Base-by-base conservation (phyloP, 1,284 basidiomycete species). In the Pterulicium gracile region DNA sequence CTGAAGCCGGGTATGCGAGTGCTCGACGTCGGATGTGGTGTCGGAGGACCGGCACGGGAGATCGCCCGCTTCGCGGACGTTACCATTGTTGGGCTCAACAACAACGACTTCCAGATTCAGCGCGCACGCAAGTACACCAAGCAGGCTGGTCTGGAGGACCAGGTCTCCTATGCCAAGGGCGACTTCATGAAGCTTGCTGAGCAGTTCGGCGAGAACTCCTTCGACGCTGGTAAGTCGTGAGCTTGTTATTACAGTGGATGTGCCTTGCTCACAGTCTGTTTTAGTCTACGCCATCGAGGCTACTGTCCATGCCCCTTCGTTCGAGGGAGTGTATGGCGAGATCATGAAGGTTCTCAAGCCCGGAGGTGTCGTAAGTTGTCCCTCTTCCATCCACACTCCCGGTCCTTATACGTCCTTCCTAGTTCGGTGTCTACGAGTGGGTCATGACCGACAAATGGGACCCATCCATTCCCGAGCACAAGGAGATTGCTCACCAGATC, bases 371-470 rank as follows among this genome's bases (percentile, higher is more conserved):
- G 90, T 93, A 61, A 62, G 88, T 82, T 23, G 41, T 18, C 23
- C 22, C 14, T 15, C 47, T 34, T 24, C 24, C 47, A n/a, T n/a
- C n/a, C n/a, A n/a, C n/a, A n/a, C n/a, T n/a, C n/a, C n/a, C n/a
- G n/a, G n/a, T 10, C 46, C 50, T 48, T 18, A 53, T 45, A 2
- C n/a, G 27, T 3, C 2, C 18, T 45, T 41, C 7, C 3, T 34
- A 92, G 87, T 97, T 97, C 63, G 94, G 93, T 61, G 85, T 97
- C 40, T 98, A 98, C 68, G 95, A 98, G 63, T 98, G 95, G 95
- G 88, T 84, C 67, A 97, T 98, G 94, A 98, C 95, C 42, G 94
- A 98, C 63, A 64, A 65, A 7, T 98, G 91, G 88, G 89, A 98
- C 63, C 74, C 88, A 1, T 80, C 81, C 12, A 88, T 77, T 64